These are phyloP conservation scores for Aspergillus ustus DNA, from an alignment of 2,329 filamentous ascomycete genomes.

Conservation along the genomic window DNA sequence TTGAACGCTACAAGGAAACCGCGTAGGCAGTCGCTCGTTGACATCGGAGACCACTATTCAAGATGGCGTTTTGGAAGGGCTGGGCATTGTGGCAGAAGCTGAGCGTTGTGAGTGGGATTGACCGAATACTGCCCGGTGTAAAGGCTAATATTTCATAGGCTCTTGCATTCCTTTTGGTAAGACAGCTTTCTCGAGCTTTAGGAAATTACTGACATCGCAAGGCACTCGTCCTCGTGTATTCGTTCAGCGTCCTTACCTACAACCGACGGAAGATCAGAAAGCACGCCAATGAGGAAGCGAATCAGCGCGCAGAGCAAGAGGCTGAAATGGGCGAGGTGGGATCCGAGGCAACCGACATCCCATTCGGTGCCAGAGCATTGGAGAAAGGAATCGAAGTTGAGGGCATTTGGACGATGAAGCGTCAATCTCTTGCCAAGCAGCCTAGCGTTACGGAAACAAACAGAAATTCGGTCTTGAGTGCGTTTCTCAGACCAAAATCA, in stretches of 20 bases:
- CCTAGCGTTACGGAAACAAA: slow-evolving; percentile 29
- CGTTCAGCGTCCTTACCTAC: slow-evolving; percentile 65
- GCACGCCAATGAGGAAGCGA: slow-evolving; percentile 68
- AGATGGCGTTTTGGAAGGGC: slow-evolving; percentile 62
- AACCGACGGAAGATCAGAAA: slow-evolving; percentile 63
- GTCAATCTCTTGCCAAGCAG: slow-evolving; percentile 37
- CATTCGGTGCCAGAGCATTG: slow-evolving; percentile 84
- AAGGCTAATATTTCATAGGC: slow-evolving; percentile 57
- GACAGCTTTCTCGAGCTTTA: slow-evolving; percentile 13
- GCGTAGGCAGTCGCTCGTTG: not conserved
- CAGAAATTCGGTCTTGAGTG: slow-evolving; percentile 16
- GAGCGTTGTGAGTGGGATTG: slow-evolving; percentile 71
- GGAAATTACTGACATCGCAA: slow-evolving; percentile 38
- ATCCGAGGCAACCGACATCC: slow-evolving; percentile 65
- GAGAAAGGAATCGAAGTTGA: slow-evolving; percentile 83
- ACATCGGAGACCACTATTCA: not conserved
- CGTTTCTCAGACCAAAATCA: slow-evolving; percentile 8
- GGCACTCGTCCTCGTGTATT: slow-evolving; percentile 69
- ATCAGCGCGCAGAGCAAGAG: slow-evolving; percentile 59
- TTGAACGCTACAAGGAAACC: not conserved
- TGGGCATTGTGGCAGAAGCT: slow-evolving; percentile 90
- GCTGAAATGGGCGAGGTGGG: slow-evolving; percentile 61
- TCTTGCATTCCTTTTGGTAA: slow-evolving; percentile 70
- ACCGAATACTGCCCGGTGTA: not conserved
- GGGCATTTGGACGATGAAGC: slow-evolving; percentile 75